Conservation (phyloP, 2,329 filamentous ascomycete genomes). For the Sclerotinia glacialis region DNA sequence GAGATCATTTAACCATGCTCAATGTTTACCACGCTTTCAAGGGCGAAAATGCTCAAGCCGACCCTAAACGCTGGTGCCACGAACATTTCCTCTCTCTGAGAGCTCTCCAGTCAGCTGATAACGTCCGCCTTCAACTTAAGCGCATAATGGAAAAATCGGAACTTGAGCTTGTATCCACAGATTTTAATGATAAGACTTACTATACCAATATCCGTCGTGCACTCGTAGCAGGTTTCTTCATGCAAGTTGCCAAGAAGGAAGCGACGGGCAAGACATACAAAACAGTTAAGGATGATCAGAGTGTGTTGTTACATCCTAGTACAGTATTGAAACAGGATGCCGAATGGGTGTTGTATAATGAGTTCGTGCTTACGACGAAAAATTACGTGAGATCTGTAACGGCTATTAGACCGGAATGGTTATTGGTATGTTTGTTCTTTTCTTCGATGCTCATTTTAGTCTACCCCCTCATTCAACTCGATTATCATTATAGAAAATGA, state of each 20-base stretch:
- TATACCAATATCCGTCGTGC: constrained; percentile 96
- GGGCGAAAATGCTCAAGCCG: constrained; percentile 62
- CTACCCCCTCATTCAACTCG: background rate
- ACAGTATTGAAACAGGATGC: constrained; percentile 84
- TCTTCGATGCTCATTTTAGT: constrained; percentile 2
- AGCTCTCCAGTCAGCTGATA: constrained; percentile 87
- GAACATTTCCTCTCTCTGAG: constrained; percentile 92
- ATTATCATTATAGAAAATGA: constrained; percentile 31
- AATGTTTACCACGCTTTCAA: constrained; percentile 99
- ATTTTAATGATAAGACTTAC: constrained; percentile 94
- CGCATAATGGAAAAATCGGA: constrained; percentile 95
- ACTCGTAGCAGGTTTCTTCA: constrained; percentile 94
- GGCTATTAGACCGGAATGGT: constrained; percentile 88
- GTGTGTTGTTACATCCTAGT: constrained; percentile 87
- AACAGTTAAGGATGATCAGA: constrained; percentile 95
- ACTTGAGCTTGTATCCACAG: constrained; percentile 81
- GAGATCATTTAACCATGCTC: constrained; percentile 91
- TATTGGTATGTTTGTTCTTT: constrained; percentile 61
- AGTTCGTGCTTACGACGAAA: constrained; percentile 96
- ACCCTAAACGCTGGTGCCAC: constrained; percentile 90
- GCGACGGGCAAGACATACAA: constrained; percentile 84
- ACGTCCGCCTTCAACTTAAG: constrained; percentile 85
- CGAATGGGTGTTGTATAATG: constrained; percentile 98
- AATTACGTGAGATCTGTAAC: constrained; percentile 97
- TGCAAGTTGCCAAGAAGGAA: constrained; percentile 97